Conservation (phyloP, 2,329 filamentous ascomycete genomes). For the Massarina eburnea region DNA sequence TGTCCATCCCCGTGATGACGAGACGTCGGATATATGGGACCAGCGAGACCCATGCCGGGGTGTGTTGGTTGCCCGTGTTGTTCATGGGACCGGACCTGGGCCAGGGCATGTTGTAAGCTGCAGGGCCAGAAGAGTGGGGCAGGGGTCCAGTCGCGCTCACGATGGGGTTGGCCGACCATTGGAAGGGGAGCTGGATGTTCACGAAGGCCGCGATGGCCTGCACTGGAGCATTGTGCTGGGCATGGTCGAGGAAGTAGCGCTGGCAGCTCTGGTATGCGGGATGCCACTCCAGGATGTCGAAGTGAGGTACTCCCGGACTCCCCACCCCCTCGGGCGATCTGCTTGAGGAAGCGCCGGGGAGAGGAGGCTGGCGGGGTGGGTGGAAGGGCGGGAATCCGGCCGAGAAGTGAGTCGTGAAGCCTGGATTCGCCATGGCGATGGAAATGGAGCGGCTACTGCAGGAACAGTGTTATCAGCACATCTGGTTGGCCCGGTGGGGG, state of each 20-base stretch:
- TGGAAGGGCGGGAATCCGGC: constrained; percentile 36
- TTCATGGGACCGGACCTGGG: constrained; percentile 45
- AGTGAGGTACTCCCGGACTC: constrained; percentile 41
- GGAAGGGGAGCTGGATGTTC: constrained; percentile 89
- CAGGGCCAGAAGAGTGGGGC: constrained; percentile 34
- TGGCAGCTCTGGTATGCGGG: constrained; percentile 88
- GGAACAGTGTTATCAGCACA: constrained; percentile 24
- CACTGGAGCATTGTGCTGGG: constrained; percentile 78
- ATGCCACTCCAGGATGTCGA: constrained; percentile 92
- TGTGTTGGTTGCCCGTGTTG: constrained; percentile 39
- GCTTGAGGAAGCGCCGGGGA: constrained; percentile 26
- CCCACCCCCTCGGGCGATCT: constrained; percentile 16
- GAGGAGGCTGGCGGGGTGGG: constrained; percentile 24
- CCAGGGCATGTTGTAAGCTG: constrained; percentile 44
- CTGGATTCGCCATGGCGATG: constrained; percentile 25
- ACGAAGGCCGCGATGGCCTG: constrained; percentile 87
- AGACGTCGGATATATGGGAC: constrained; percentile 89
- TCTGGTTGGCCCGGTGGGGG: constrained; percentile 21
- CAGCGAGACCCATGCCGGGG: constrained; percentile 62
- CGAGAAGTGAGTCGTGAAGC: constrained; percentile 35
- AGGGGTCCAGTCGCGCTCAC: constrained; percentile 37
- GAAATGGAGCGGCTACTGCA: constrained; percentile 25
- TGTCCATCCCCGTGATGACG: constrained; percentile 89
- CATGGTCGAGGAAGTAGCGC: constrained; percentile 87
- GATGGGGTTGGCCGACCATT: constrained; percentile 61